Evolutionary conservation across 1,139 yeast species (phyloP), one percentile per base, ranked within the genome.

Genomic region (Candida glucosophila): DNA sequence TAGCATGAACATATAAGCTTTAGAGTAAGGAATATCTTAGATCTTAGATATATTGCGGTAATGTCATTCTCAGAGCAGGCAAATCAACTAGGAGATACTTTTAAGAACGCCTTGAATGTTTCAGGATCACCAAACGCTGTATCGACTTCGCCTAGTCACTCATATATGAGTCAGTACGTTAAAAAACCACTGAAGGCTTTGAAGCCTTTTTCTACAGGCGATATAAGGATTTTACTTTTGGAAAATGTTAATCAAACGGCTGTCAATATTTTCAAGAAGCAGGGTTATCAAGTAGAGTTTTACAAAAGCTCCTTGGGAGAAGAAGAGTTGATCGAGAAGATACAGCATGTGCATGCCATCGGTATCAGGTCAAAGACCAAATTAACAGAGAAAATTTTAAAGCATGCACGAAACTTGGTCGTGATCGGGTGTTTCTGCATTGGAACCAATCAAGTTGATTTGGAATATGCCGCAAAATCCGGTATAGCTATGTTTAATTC

Each of bases 401-500:
- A 73, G 39, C 83, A 81, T 42, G 98, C 98, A 29, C 79, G 77
- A 52, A 83, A 90, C 61, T 69, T 90, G 56, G 85, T 83, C 17
- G 88, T 75, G 22, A 67, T 92, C 56, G 99, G 99, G 31, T 90
- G 99, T 65, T 90, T 90, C 80, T 90, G 99, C 68, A 90, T 90
- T 46, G 99, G 99, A 48, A 92, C 98, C 32, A 90, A 90, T 63
- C 99, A 90, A 64, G 99, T 90, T 31, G 92, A 90, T 53, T 70
- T 90, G 41, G 83, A 81, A 39, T 81, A 55, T 44, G 99, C 99
- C 33, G 96, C 97, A 37, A 74, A 78, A 48, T 70, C 73, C 27
- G 99, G 99, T 63, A 73, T 88, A 55, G 88, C 97, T 26, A 98
- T 90, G 17, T 90, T 90, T 77, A 90, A 90, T 69, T 90, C 98